Base-by-base conservation (phyloP, 1,284 basidiomycete species). In the Marasmius tenuissimus region DNA sequence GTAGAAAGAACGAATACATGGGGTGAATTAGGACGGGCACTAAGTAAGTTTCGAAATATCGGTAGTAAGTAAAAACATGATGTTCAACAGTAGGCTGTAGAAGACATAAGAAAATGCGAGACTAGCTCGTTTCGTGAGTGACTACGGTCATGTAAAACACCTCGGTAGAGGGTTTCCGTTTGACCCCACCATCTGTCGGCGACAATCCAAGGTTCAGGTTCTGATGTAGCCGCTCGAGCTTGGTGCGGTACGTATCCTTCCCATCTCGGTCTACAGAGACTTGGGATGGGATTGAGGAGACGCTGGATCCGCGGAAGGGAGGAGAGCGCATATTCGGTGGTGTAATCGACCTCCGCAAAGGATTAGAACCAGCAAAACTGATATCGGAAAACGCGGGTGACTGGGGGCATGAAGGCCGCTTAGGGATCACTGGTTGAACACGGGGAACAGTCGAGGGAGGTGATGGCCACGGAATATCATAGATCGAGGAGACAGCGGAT, bases 101-200 rank as follows among this genome's bases (percentile, higher is more conserved):
- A 55, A 49, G 47, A 22, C 27, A 60, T 37, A 55, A 38, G 16
- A 61, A 55, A 39, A 42, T 34, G 53, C 34, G n/a, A 18, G 59
- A 33, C 20, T 37, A 55, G n/a, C 37, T 66, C 63, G 73, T 76
- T 67, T 80, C 76, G 61, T 74, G 73, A 47, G 45, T 47, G 58
- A 76, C 73, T 51, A 79, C 75, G 4, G 76, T 77, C 77, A 79
- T 76, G 65, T 75, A 76, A 50, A 79, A 71, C 34, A 65, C 72
- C 38, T 73, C 72, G 4, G 65, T 60, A 60, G 64, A 22, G 27
- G 45, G 37, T 18, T 12, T 42, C 27, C 39, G 20, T 12, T 52
- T 49, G 37, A 52, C n/a, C 2, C 14, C 34, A 14, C 3, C 50
- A 11, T 52, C 33, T n/a, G 34, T 18, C 34, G 9, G 18, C 40